Evolutionary conservation across 2,329 filamentous ascomycete genomes (phyloP).

Genomic region (Neonectria ditissima): DNA sequence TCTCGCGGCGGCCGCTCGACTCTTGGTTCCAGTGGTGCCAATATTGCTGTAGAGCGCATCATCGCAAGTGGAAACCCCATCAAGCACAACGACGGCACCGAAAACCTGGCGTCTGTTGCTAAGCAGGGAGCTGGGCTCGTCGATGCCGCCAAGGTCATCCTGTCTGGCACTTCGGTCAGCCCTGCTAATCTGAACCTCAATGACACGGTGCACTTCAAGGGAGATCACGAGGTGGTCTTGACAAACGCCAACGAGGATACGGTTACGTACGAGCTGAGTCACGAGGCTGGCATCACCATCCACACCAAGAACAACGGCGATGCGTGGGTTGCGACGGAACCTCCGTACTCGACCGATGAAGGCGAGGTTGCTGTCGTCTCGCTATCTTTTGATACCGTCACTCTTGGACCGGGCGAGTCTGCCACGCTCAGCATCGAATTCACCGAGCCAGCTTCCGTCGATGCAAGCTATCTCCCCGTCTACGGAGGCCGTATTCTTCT

Average conservation of each 20-base stretch:
- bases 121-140: conserved; percentile 14
- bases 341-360: neutral
- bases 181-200: conserved; percentile 22
- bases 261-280: conserved; percentile 16
- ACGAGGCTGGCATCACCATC: conserved; percentile 10
- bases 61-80: conserved; percentile 8
- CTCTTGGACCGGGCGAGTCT: neutral
- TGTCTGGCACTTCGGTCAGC: conserved; percentile 10
- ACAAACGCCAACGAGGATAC: conserved; percentile 13
- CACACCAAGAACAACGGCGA: conserved; percentile 6
- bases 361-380: conserved; percentile 1
- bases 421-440: neutral
- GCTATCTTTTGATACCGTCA: neutral
- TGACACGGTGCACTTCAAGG: conserved; percentile 23
- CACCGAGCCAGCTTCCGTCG: conserved; percentile 3
- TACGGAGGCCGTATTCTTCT: conserved; percentile 19
- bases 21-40: neutral
- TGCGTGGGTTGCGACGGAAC: conserved; percentile 8
- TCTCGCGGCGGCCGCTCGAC: conserved; percentile 3
- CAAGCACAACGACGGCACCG: neutral
- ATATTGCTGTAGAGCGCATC: neutral
- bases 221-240: conserved; percentile 6
- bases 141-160: conserved; percentile 12
- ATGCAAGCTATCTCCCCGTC: conserved; percentile 10
- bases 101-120: conserved; percentile 6